These are phyloP conservation scores for Leucaena leucocephala DNA, from an alignment of 306 rosid species.

Conservation along the genomic window DNA sequence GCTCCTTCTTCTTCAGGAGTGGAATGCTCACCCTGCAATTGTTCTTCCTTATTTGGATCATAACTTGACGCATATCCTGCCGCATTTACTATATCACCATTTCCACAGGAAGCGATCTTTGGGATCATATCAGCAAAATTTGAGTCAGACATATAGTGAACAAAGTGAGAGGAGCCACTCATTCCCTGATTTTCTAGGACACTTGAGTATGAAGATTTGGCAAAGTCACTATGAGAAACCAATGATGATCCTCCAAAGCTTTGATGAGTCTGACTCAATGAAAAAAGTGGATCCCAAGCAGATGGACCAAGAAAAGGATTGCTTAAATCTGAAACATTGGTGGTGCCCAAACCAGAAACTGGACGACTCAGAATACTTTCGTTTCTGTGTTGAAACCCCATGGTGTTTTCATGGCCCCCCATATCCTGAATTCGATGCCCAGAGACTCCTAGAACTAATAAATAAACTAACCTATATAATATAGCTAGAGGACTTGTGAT, in stretches of 20 bases:
- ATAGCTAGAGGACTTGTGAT: conserved; percentile 41
- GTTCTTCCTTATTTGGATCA: conserved; percentile 53
- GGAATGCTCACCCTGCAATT: conserved; percentile 59
- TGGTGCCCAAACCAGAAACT: conserved; percentile 58
- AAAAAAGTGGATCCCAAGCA: conserved; percentile 90
- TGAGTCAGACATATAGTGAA: conserved; percentile 78
- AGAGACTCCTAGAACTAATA: conserved; percentile 38
- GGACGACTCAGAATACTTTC: conserved; percentile 60
- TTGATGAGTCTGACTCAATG: conserved; percentile 74
- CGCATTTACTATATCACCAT: conserved; percentile 53
- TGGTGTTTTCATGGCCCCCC: conserved; percentile 70
- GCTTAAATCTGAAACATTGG: conserved; percentile 60
- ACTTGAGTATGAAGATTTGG: conserved; percentile 59
- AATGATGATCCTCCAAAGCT: conserved; percentile 73
- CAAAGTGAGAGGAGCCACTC: conserved; percentile 62
- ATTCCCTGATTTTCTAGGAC: conserved; percentile 69
- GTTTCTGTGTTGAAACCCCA: conserved; percentile 69
- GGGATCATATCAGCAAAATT: conserved; percentile 64
- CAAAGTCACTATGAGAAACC: conserved; percentile 65
- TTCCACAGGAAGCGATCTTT: conserved; percentile 71
- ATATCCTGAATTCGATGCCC: conserved; percentile 52
- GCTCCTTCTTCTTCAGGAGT: conserved; percentile 57
- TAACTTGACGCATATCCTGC: conserved; percentile 60
- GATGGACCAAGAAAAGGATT: conserved; percentile 74
- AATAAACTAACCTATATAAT: conserved; percentile 33